phyloP scores from a whole-genome alignment of 2,329 filamentous ascomycete genomes.

The Stagonosporopsis vannaccii region DNA sequence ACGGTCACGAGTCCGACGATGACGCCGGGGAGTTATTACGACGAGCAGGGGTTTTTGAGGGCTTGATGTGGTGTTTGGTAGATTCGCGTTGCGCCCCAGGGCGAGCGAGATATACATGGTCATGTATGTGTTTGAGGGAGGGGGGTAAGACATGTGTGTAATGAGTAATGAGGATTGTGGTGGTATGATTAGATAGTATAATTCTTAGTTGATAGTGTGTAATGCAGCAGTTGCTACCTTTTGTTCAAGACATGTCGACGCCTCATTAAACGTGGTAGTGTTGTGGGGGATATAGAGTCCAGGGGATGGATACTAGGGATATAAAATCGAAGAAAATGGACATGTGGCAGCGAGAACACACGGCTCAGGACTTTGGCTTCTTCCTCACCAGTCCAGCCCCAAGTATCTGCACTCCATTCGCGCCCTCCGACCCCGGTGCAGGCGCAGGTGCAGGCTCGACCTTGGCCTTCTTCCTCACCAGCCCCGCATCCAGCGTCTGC shows the following conservation, averaged over 20 bases:
- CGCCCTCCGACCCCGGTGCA: neutral
- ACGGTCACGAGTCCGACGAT: conserved; percentile 20
- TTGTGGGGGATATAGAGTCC: neutral
- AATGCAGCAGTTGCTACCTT: conserved; percentile 8
- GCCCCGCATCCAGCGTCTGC: conserved; percentile 27
- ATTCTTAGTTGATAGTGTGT: conserved; percentile 18
- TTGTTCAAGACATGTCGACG: neutral
- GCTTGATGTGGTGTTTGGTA: neutral
- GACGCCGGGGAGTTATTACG: conserved; percentile 45
- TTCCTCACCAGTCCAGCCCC: conserved; percentile 43
- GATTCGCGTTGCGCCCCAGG: neutral
- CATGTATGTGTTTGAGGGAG: neutral
- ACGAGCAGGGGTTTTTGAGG: conserved; percentile 42
- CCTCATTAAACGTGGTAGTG: neutral
- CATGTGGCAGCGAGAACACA: neutral
- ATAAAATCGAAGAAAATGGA: neutral
- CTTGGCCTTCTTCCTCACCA: conserved; percentile 47
- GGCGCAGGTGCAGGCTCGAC: conserved; percentile 25
- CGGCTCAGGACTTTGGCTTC: conserved; percentile 40
- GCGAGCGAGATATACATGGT: neutral
- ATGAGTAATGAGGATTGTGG: neutral
- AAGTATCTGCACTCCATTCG: conserved; percentile 39
- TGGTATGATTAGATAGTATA: conserved; percentile 9
- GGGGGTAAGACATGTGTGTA: neutral
- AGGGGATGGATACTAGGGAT: neutral